phyloP scores from a whole-genome alignment of 345 rosid genomes.

The Camelina laxa region DNA sequence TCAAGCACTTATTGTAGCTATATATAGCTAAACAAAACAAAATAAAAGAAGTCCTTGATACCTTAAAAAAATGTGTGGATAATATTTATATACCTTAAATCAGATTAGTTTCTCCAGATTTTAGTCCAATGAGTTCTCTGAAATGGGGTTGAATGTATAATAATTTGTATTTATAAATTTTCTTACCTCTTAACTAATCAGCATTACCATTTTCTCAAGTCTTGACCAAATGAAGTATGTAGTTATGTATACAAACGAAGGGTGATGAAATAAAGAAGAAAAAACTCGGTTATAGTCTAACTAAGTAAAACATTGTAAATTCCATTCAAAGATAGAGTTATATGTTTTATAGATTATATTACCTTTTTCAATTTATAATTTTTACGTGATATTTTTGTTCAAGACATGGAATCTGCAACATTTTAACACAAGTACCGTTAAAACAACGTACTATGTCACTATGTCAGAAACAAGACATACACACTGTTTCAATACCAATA shows the following conservation, averaged over 20 bases:
- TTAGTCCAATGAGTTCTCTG: neutral
- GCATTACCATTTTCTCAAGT: neutral
- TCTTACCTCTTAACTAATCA: neutral
- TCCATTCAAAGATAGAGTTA: neutral
- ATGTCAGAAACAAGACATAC: constrained; percentile 39
- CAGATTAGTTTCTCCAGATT: neutral
- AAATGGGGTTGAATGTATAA: neutral
- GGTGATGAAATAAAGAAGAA: neutral
- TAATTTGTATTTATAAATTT: neutral
- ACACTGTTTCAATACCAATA: constrained; percentile 25
- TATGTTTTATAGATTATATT: neutral
- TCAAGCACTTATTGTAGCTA: constrained; percentile 19
- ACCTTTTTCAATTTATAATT: neutral
- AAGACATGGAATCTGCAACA: constrained; percentile 38
- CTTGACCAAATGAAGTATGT: neutral
- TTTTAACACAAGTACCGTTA: constrained; percentile 40
- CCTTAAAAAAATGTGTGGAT: constrained; percentile 8
- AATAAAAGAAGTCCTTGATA: neutral
- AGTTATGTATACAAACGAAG: neutral
- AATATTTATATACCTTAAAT: neutral
- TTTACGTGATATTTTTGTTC: constrained; percentile 9
- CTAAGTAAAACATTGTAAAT: neutral
- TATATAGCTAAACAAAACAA: constrained; percentile 24
- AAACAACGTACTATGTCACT: constrained; percentile 31
- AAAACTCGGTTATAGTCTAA: neutral